A percentile compares a stretch with the other conserved stretches of the same genome.
phyloP scores from a whole-genome alignment of 805 yeast genomes.

The Sugiyamaella valdiviana region DNA sequence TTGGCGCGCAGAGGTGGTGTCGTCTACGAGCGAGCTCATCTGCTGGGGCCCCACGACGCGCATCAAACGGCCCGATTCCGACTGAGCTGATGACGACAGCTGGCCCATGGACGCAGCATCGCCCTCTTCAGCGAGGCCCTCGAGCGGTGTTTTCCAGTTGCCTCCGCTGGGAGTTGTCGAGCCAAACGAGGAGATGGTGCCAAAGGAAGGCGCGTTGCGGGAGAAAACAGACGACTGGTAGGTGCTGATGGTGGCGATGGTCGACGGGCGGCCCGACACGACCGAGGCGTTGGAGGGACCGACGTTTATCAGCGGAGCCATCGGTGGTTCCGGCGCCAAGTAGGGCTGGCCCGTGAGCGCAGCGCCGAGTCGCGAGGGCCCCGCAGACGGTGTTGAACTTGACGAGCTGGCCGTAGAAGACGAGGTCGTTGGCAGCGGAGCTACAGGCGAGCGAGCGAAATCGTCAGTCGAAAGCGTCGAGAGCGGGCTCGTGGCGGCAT shows the following conservation, averaged over 20 bases:
- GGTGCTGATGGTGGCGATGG: constrained; percentile 9
- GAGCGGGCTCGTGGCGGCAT: not conserved
- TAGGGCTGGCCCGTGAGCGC: not conserved
- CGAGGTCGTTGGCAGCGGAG: not conserved
- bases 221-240: constrained; percentile 17
- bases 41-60: constrained; percentile 16
- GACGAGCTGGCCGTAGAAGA: not conserved
- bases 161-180: constrained; percentile 8
- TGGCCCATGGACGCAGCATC: not conserved
- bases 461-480: not conserved
- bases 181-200: constrained; percentile 11
- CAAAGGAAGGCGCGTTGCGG: constrained; percentile 11
- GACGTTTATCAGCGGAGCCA: not conserved
- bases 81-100: constrained; percentile 10
- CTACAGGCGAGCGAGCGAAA: not conserved
- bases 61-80: constrained; percentile 15
- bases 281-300: constrained; percentile 10
- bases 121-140: constrained; percentile 10
- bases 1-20: constrained; percentile 2
- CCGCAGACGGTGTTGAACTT: not conserved
- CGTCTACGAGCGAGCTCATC: constrained; percentile 14
- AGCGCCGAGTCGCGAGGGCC: not conserved
- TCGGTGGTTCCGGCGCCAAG: not conserved
- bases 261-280: constrained; percentile 11
- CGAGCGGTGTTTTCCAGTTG: not conserved